Evolutionary conservation across 805 yeast genomes (phyloP).

Genomic region (Kodamaea lidongshanica): DNA sequence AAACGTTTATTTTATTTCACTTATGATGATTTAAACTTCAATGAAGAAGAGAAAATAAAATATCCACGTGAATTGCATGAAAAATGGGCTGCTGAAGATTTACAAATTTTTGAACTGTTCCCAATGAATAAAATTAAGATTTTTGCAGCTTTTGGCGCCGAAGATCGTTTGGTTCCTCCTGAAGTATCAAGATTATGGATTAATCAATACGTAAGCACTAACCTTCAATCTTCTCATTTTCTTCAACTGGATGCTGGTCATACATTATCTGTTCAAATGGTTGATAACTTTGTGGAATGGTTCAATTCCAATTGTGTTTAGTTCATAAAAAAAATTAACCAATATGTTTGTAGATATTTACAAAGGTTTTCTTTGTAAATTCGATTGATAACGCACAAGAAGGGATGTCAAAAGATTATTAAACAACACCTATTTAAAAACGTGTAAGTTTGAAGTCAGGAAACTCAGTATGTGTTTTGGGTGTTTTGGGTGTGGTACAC

Average conservation of each 20-base stretch:
- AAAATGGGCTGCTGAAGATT: conserved; percentile 23
- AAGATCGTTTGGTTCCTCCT: conserved; percentile 34
- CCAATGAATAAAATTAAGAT: conserved; percentile 25
- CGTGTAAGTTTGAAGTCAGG: no score
- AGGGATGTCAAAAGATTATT: no score
- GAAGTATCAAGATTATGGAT: conserved; percentile 27
- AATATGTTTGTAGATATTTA: no score
- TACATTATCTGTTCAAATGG: conserved; percentile 30
- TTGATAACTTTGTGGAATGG: conserved; percentile 28
- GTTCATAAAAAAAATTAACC: no score
- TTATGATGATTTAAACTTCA: conserved; percentile 30
- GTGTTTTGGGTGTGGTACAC: no score
- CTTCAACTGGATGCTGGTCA: conserved; percentile 29
- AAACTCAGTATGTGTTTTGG: no score
- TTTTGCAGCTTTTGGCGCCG: conserved; percentile 33
- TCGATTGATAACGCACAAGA: no score
- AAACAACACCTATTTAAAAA: no score
- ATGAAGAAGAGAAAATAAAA: conserved; percentile 17
- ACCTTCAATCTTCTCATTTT: conserved; percentile 19
- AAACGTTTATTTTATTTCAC: conserved; percentile 27
- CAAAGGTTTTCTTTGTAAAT: no score
- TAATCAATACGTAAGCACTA: conserved; percentile 23
- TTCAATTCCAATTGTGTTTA: no score
- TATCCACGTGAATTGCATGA: conserved; percentile 31
- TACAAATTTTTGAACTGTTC: conserved; percentile 27